Percentiles rank a stretch among this genome's conserved stretches.
These are phyloP conservation scores for Avena sativa DNA, from an alignment of 176 grass and related monocot genomes.

Conservation along the genomic window DNA sequence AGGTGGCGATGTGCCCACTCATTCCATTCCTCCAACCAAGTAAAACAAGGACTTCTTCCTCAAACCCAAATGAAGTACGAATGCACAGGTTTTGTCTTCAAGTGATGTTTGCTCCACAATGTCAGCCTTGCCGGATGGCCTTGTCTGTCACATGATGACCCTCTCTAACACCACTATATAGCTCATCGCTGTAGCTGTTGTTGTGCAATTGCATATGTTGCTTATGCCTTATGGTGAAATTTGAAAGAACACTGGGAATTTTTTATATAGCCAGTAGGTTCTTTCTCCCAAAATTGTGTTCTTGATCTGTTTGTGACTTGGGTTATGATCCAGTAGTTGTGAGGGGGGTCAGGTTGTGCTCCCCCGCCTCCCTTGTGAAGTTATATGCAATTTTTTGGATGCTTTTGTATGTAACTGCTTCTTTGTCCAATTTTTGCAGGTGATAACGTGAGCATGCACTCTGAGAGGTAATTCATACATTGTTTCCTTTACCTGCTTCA, in stretches of 20 bases:
- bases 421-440: conserved; percentile 12
- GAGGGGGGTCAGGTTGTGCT: not conserved
- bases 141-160: not conserved
- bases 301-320: not conserved
- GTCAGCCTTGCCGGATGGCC: not conserved
- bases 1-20: not conserved
- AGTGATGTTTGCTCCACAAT: too few relatives aligned
- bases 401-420: not conserved
- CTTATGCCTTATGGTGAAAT: not conserved
- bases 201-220: not conserved
- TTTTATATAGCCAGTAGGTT: not conserved
- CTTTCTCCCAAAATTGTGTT: not conserved
- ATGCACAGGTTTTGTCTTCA: too few relatives aligned
- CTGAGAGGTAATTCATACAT: not conserved
- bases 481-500: not conserved
- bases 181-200: not conserved
- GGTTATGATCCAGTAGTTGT: not conserved
- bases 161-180: not conserved
- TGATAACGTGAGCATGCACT: not conserved
- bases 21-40: not conserved
- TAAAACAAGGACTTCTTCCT: not conserved
- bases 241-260: not conserved
- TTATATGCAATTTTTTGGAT: not conserved
- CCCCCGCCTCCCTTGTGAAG: not conserved
- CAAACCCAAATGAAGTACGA: too few relatives aligned